A percentile compares a stretch with the other conserved stretches of the same genome.
phyloP scores from a whole-genome alignment of 108 stramenopile species.

The Cyclostephanos tholiformis region DNA sequence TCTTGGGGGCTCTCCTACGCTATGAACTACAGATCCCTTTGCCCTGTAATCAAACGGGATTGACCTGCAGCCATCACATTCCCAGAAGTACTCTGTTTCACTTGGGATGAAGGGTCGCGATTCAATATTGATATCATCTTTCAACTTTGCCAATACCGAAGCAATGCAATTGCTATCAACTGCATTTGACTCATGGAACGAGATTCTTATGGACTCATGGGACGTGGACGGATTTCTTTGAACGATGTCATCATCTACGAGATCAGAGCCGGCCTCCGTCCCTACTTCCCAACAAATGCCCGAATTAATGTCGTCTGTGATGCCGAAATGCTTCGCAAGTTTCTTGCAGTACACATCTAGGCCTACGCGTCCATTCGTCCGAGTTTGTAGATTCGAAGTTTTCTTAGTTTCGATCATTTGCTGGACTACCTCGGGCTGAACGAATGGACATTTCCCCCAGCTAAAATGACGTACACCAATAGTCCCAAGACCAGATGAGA shows the following conservation, averaged over 20 bases:
- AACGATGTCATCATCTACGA: background rate
- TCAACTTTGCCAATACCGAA: slow-evolving; percentile 42
- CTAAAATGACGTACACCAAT: slow-evolving; percentile 50
- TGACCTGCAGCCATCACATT: slow-evolving; percentile 45
- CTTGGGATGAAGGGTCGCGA: slow-evolving; percentile 33
- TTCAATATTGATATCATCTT: slow-evolving; percentile 37
- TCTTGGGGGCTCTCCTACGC: slow-evolving; percentile 31
- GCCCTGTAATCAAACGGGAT: slow-evolving; percentile 45
- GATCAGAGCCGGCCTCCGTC: background rate
- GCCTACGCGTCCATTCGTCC: slow-evolving; percentile 39
- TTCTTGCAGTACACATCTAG: slow-evolving; percentile 56
- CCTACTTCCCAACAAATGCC: slow-evolving; percentile 46
- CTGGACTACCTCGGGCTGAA: slow-evolving; percentile 24
- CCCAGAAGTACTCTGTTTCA: slow-evolving; percentile 52
- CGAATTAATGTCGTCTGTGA: slow-evolving; percentile 33
- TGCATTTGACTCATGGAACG: background rate
- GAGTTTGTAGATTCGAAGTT: slow-evolving; percentile 39
- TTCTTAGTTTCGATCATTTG: slow-evolving; percentile 52
- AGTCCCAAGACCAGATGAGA: slow-evolving; percentile 55
- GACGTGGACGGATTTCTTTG: slow-evolving; percentile 1
- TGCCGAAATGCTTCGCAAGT: slow-evolving; percentile 34
- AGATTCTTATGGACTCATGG: background rate
- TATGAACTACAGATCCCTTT: slow-evolving; percentile 51
- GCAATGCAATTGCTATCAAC: slow-evolving; percentile 36
- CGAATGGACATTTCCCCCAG: slow-evolving; percentile 50